Evolutionary conservation across 257 asterid species (phyloP).

Genomic region (Henckelia pumila): DNA sequence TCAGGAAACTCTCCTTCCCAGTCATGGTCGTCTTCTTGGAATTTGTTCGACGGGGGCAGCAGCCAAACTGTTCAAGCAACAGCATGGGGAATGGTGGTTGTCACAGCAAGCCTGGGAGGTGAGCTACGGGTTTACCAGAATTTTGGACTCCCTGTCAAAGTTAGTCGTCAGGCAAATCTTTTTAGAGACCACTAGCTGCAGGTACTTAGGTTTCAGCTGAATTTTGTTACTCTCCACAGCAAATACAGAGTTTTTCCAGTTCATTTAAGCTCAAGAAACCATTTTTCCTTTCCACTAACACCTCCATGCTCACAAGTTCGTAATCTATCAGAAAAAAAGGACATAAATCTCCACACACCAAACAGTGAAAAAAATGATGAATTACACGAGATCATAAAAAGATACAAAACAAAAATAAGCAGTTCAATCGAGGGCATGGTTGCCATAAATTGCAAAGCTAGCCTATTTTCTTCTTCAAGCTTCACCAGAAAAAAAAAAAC

Average conservation of each 20-base stretch:
- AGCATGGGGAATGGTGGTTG: conserved; percentile 93
- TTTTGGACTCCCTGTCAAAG: conserved; percentile 77
- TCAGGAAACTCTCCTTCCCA: conserved; percentile 39
- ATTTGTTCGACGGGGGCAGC: conserved; percentile 30
- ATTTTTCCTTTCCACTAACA: too few species aligned
- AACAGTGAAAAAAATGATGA: too few species aligned
- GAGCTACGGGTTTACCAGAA: conserved; percentile 84
- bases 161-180: conserved; percentile 41
- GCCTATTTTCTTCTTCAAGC: too few species aligned
- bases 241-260: not conserved
- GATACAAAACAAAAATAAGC: too few species aligned
- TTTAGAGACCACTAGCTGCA: conserved; percentile 28
- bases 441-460: too few species aligned
- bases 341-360: too few species aligned
- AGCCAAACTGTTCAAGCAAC: conserved; percentile 65
- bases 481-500: too few species aligned
- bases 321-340: too few species aligned
- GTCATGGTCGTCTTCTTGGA: conserved; percentile 43
- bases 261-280: not conserved
- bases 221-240: not conserved
- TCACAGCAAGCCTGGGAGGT: conserved; percentile 78
- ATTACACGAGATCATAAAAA: too few species aligned
- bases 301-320: too few species aligned
- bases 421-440: too few species aligned
- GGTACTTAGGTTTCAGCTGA: not conserved